A percentile compares a stretch with the other conserved stretches of the same genome.
Conservation (phyloP, 306 rosid species). For the Rubus idaeus region DNA sequence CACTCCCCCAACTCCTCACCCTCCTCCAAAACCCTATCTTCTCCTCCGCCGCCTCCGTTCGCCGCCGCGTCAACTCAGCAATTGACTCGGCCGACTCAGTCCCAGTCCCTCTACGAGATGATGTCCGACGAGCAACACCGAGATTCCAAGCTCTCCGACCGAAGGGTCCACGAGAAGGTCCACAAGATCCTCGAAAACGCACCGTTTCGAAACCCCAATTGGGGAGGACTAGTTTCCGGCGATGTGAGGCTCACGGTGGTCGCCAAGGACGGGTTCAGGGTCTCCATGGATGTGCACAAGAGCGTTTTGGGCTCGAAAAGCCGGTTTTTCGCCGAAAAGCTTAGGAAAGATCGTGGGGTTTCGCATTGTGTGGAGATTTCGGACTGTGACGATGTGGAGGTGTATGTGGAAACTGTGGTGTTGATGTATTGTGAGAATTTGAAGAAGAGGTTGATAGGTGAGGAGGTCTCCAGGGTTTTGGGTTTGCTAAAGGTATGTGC, state of each 20-base stretch:
- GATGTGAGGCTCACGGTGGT: constrained; percentile 75
- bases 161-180: constrained; percentile 48
- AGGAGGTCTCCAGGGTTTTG: constrained; percentile 67
- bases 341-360: constrained; percentile 42
- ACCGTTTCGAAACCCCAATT: constrained; percentile 39
- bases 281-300: constrained; percentile 75
- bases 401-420: constrained; percentile 73
- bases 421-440: constrained; percentile 77
- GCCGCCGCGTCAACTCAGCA: constrained; percentile 21
- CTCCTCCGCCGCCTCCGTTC: constrained; percentile 32
- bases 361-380: constrained; percentile 80
- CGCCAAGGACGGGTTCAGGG: constrained; percentile 60
- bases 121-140: constrained; percentile 60
- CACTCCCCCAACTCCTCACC: constrained; percentile 43
- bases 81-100: constrained; percentile 25
- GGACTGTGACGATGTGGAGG: constrained; percentile 83
- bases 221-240: constrained; percentile 30
- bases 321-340: constrained; percentile 75
- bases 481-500: constrained; percentile 73
- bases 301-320: constrained; percentile 64
- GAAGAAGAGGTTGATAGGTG: constrained; percentile 57
- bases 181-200: constrained; percentile 51
- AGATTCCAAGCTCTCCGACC: constrained; percentile 44
- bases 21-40: constrained; percentile 33
- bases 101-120: constrained; percentile 79